These are phyloP conservation scores for Dendrocalamus latiflorus DNA, from an alignment of 202 grass and related monocot species.

Conservation along the genomic window DNA sequence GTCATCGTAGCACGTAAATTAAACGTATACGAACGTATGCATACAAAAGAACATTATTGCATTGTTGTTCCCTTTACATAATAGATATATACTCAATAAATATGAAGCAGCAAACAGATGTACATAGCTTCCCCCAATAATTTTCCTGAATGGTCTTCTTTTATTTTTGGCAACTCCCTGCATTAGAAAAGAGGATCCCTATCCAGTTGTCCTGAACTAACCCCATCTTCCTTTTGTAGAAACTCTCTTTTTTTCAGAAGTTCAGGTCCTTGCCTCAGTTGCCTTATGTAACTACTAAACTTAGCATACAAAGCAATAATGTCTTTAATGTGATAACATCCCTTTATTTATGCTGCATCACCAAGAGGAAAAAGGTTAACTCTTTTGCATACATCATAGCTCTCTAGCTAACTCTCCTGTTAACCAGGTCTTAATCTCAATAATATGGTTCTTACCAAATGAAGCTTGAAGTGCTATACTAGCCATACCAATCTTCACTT, in stretches of 20 bases:
- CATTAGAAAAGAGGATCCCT: neutral
- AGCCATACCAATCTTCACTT: neutral
- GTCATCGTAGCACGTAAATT: too few relatives aligned
- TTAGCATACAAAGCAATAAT: neutral
- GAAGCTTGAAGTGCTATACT: neutral
- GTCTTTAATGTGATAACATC: neutral
- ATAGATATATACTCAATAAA: too few relatives aligned
- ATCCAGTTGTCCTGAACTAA: conserved; percentile 16
- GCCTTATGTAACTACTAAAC: neutral
- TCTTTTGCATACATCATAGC: neutral
- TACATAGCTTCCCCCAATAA: neutral
- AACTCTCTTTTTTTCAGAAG: neutral
- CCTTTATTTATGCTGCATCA: neutral
- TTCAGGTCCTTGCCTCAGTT: neutral
- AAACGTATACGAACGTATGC: too few relatives aligned
- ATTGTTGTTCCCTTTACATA: neutral
- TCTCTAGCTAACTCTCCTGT: neutral
- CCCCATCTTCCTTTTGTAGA: neutral
- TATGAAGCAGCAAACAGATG: neutral
- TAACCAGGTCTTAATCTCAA: neutral
- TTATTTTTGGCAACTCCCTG: neutral
- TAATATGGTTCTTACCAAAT: neutral
- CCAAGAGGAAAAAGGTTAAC: neutral
- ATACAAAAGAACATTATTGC: neutral
- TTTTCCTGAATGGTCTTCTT: neutral